Conservation (phyloP, 2,329 filamentous ascomycete genomes). For the Ophiostoma tasmaniense region DNA sequence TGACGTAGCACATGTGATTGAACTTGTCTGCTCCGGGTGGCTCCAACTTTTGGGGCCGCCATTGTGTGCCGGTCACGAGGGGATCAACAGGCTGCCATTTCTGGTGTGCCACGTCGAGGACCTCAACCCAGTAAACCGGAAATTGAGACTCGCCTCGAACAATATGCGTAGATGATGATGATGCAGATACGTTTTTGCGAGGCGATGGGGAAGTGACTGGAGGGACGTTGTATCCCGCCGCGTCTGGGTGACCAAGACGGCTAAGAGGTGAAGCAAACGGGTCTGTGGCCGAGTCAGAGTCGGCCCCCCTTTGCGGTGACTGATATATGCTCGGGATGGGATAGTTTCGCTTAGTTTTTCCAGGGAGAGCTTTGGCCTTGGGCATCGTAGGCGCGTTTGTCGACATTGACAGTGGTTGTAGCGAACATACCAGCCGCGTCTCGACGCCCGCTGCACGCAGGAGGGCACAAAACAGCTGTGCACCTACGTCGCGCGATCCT, state of each 20-base stretch:
- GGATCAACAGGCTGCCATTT: slow-evolving; percentile 90
- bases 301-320: slow-evolving; percentile 12
- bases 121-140: slow-evolving; percentile 91
- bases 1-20: slow-evolving; percentile 73
- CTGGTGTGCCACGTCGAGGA: slow-evolving; percentile 74
- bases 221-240: slow-evolving; percentile 45
- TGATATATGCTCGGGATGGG: slow-evolving; percentile 33
- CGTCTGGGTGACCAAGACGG: slow-evolving; percentile 46
- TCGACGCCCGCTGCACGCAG: slow-evolving; percentile 76
- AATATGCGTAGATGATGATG: slow-evolving; percentile 28
- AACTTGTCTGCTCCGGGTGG: slow-evolving; percentile 69
- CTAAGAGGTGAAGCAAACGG: slow-evolving; percentile 32
- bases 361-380: slow-evolving; percentile 28
- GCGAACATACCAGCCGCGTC: slow-evolving; percentile 76
- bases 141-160: slow-evolving; percentile 65
- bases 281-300: slow-evolving; percentile 10
- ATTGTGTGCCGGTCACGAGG: slow-evolving; percentile 69
- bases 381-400: slow-evolving; percentile 43
- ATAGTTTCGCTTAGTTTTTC: slow-evolving; percentile 27
- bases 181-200: slow-evolving; percentile 26
- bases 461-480: slow-evolving; percentile 83
- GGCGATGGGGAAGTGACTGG: slow-evolving; percentile 26
- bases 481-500: slow-evolving; percentile 82
- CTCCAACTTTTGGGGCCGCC: slow-evolving; percentile 68
- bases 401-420: slow-evolving; percentile 71